Base-by-base conservation (phyloP, 768 basidiomycete genomes). In the Paxillus ammoniavirescens region DNA sequence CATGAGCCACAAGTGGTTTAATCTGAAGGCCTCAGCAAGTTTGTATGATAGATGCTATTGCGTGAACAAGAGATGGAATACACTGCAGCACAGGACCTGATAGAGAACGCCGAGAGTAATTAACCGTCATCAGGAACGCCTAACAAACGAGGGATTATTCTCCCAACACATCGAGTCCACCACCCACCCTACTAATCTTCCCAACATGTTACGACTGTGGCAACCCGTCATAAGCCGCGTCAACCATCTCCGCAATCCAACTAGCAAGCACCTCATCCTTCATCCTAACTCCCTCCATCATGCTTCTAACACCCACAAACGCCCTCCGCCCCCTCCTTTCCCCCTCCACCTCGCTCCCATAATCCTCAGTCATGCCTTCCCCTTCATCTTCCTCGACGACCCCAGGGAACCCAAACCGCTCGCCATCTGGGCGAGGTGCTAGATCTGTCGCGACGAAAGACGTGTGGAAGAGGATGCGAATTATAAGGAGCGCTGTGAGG, bases 381-480 rank as follows among this genome's bases (percentile, higher is more conserved):
- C 87, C 90, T n/a, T 83, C 87, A n/a, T 80, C 78, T 18, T 89
- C 90, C 56, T 91, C 88, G 36, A 91, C 74, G 18, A 91, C 50
- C 0, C 88, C 92, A 5, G 94, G 94, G 68, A 96, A 91, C 0
- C 93, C 93, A 68, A 94, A 96, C 58, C 91, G 89, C 53, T 95
- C 91, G 18, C 81, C 87, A 63, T 91, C 87, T 2, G 78, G 84
- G 26, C 89, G 79, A 31, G 89, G 89, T 5, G 80, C 80, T 2
- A 74, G 67, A 58, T 90, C 89, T 13, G 55, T 51, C 6, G 87
- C 82, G 17, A 86, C 85, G 62, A 92, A 91, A 1, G 93, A 82
- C 5, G 83, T 81, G 42, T 90, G 80, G 67, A 91, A 94, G 17
- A 96, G 77, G 53, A 93, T 84, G 8, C 94, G 88, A 44, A 95